Conservation (phyloP, 768 basidiomycete genomes). For the Leccinum variicolor region DNA sequence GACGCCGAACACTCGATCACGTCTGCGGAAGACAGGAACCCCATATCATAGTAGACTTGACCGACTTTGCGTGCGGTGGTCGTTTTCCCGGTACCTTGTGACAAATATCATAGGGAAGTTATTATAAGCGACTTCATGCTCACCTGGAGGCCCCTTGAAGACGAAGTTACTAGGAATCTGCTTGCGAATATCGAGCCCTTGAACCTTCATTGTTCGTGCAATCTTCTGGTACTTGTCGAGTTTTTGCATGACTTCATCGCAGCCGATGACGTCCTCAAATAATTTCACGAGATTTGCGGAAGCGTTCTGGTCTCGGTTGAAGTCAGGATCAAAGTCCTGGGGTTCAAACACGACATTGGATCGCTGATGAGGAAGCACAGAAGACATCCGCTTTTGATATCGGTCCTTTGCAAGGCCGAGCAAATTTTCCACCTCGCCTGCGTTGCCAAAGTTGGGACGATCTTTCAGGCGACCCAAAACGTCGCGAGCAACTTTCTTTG, state of each 20-base stretch:
- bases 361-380: conserved; percentile 19
- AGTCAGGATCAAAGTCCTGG: conserved; percentile 62
- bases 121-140: conserved; percentile 1
- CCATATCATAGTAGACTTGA: conserved; percentile 63
- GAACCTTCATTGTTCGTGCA: conserved; percentile 38
- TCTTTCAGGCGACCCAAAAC: conserved; percentile 33
- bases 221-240: conserved; percentile 52
- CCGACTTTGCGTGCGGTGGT: conserved; percentile 62
- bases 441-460: conserved; percentile 65
- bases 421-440: conserved; percentile 61
- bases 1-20: conserved; percentile 68
- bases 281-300: conserved; percentile 49
- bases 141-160: conserved; percentile 73
- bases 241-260: conserved; percentile 48
- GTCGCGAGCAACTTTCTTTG: conserved; percentile 56
- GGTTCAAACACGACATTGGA: conserved; percentile 35
- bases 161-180: conserved; percentile 61
- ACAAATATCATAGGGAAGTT: background rate
- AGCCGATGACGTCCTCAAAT: conserved; percentile 63
- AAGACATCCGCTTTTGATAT: conserved; percentile 39
- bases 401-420: conserved; percentile 48
- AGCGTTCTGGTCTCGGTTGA: conserved; percentile 46
- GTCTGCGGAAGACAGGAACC: conserved; percentile 46
- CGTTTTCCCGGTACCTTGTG: conserved; percentile 59
- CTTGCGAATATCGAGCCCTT: conserved; percentile 43